Conservation (phyloP, 192 early-diverging fungal genomes). For the Spizellomyces punctatus region DNA sequence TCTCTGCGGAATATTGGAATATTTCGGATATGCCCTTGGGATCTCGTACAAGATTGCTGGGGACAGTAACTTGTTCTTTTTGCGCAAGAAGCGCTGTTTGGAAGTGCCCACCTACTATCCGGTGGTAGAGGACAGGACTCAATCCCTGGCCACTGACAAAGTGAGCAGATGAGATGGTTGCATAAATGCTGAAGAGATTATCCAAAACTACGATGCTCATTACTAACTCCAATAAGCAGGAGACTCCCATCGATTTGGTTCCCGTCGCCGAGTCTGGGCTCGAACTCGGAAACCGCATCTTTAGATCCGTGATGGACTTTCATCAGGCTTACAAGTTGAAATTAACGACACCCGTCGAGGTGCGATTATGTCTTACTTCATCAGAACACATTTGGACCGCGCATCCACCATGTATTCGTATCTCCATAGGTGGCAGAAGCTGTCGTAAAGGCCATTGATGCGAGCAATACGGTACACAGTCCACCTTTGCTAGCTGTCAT, state of each 20-base stretch:
- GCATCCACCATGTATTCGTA: background rate
- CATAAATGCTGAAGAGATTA: background rate
- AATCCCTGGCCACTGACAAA: background rate
- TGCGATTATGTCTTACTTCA: background rate
- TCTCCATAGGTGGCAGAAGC: constrained; percentile 29
- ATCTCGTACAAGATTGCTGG: constrained; percentile 19
- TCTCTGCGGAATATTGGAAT: constrained; percentile 7
- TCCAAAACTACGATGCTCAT: background rate
- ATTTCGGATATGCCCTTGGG: constrained; percentile 11
- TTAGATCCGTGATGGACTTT: constrained; percentile 20
- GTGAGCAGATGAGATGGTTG: background rate
- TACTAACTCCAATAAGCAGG: background rate
- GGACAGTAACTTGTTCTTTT: constrained; percentile 26
- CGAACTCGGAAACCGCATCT: constrained; percentile 10
- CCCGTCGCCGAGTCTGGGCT: constrained; percentile 1
- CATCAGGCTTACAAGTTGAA: constrained; percentile 29
- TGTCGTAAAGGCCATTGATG: constrained; percentile 29
- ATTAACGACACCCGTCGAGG: constrained; percentile 34
- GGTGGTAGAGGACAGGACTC: constrained; percentile 6
- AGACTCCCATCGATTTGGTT: constrained; percentile 7
- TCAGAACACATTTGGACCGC: no score
- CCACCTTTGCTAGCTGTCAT: constrained; percentile 5
- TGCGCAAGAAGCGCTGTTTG: background rate
- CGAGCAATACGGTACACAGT: constrained; percentile 3
- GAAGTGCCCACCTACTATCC: constrained; percentile 25